Evolutionary conservation across 2,329 filamentous ascomycete genomes (phyloP).

Genomic region (Neospermospora avenae): DNA sequence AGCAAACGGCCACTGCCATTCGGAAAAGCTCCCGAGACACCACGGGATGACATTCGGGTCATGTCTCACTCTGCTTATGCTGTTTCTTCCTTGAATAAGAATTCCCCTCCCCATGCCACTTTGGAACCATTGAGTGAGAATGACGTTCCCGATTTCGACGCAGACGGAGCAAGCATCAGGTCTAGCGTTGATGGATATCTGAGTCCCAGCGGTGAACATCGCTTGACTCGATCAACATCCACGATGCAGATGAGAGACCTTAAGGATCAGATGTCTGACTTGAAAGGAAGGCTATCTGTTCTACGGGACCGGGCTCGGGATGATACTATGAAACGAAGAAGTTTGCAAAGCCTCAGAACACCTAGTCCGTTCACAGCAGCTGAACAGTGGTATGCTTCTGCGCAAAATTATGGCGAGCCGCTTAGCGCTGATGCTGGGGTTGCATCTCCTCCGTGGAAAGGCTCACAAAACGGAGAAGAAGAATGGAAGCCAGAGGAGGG

Average conservation of each 20-base stretch:
- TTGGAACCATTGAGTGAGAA: constrained; percentile 55
- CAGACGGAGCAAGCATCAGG: constrained; percentile 22
- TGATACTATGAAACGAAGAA: constrained; percentile 60
- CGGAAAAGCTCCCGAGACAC: constrained; percentile 14
- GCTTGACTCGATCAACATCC: constrained; percentile 33
- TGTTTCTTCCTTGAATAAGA: constrained; percentile 23
- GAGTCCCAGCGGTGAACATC: constrained; percentile 21
- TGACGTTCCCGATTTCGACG: constrained; percentile 35
- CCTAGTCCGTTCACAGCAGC: constrained; percentile 45
- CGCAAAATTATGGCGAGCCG: constrained; percentile 27
- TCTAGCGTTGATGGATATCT: constrained; percentile 26
- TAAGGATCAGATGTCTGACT: constrained; percentile 63
- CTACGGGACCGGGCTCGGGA: constrained; percentile 61
- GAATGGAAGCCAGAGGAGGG: constrained; percentile 7
- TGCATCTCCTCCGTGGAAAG: constrained; percentile 26
- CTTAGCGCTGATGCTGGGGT: constrained; percentile 31
- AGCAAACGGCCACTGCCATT: constrained; percentile 16
- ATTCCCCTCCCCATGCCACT: constrained; percentile 28
- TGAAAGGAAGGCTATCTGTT: constrained; percentile 66
- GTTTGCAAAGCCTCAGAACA: constrained; percentile 58
- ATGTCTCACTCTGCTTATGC: constrained; percentile 10
- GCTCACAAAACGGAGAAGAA: constrained; percentile 11
- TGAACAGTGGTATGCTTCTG: constrained; percentile 35
- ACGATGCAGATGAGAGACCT: constrained; percentile 52
- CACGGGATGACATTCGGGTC: constrained; percentile 11